phyloP scores from a whole-genome alignment of 805 yeast genomes.

The Starmerella geochares region DNA sequence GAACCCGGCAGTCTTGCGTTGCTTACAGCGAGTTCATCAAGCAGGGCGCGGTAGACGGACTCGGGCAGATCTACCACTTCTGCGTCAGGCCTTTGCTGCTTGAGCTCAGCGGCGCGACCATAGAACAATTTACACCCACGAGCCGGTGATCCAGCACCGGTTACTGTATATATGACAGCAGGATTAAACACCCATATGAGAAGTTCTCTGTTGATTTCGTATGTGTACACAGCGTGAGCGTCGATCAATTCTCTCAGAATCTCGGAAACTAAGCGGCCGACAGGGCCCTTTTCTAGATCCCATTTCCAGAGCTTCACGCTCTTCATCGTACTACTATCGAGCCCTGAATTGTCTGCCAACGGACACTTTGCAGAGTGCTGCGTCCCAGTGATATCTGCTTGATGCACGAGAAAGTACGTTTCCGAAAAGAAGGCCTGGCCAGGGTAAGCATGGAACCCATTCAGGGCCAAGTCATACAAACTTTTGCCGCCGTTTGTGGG shows the following conservation, averaged over 20 bases:
- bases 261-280: constrained; percentile 9
- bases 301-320: constrained; percentile 44
- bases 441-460: constrained; percentile 34
- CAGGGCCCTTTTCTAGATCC: constrained; percentile 33
- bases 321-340: neutral
- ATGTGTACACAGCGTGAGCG: constrained; percentile 31
- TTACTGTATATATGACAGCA: constrained; percentile 31
- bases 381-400: constrained; percentile 11
- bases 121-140: constrained; percentile 41
- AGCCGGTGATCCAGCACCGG: constrained; percentile 19
- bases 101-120: constrained; percentile 31
- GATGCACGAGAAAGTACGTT: constrained; percentile 42
- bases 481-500: constrained; percentile 15
- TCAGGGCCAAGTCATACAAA: constrained; percentile 24
- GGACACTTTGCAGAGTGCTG: neutral
- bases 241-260: constrained; percentile 27
- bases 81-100: constrained; percentile 34
- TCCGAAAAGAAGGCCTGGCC: constrained; percentile 45
- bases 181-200: constrained; percentile 44
- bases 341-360: neutral
- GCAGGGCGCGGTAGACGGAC: constrained; percentile 31
- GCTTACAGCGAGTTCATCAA: constrained; percentile 25
- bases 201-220: constrained; percentile 17
- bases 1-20: constrained; percentile 34
- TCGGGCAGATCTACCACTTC: constrained; percentile 34